Evolutionary conservation across 2,329 filamentous ascomycete genomes (phyloP).

Genomic region (Fonsecaea pedrosoi): DNA sequence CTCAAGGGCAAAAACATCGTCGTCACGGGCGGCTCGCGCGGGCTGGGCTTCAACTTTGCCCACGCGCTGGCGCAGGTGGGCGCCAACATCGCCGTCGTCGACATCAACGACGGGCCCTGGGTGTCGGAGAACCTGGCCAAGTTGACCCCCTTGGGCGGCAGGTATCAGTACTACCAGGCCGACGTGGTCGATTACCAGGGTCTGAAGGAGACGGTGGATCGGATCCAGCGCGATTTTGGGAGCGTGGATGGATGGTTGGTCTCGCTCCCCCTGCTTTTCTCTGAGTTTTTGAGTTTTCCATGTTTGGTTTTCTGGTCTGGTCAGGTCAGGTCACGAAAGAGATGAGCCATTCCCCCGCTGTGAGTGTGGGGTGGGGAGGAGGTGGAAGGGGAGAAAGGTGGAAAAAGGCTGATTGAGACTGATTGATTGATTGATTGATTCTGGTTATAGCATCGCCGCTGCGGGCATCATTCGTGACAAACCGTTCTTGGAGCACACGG

Average conservation of each 20-base stretch:
- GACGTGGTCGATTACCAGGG: conserved; percentile 20
- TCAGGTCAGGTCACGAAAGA: too few relatives aligned
- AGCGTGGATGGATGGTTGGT: conserved; percentile 21
- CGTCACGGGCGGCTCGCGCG: conserved; percentile 38
- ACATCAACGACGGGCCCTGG: conserved; percentile 1
- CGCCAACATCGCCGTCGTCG: conserved; percentile 25
- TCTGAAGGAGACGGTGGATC: conserved; percentile 14
- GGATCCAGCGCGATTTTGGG: conserved; percentile 23
- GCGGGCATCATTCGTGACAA: conserved; percentile 21
- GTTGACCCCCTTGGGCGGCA: conserved; percentile 3
- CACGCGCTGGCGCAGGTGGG: conserved; percentile 32
- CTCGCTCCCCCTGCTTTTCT: too few relatives aligned
- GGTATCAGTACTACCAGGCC: conserved; percentile 19
- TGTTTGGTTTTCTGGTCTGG: too few relatives aligned
- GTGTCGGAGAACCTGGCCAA: not conserved
- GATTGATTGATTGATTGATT: too few relatives aligned
- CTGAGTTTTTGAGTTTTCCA: too few relatives aligned
- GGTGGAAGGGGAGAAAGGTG: too few relatives aligned
- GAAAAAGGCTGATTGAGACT: too few relatives aligned
- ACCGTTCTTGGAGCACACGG: conserved; percentile 25
- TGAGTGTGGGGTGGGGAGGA: too few relatives aligned
- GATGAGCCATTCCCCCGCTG: too few relatives aligned
- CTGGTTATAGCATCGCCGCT: conserved; percentile 35
- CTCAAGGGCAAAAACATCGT: conserved; percentile 37
- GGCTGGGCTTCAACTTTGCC: conserved; percentile 36